Evolutionary conservation across 2,329 filamentous ascomycete species (phyloP).

Genomic region (Aureobasidium melanogenum): DNA sequence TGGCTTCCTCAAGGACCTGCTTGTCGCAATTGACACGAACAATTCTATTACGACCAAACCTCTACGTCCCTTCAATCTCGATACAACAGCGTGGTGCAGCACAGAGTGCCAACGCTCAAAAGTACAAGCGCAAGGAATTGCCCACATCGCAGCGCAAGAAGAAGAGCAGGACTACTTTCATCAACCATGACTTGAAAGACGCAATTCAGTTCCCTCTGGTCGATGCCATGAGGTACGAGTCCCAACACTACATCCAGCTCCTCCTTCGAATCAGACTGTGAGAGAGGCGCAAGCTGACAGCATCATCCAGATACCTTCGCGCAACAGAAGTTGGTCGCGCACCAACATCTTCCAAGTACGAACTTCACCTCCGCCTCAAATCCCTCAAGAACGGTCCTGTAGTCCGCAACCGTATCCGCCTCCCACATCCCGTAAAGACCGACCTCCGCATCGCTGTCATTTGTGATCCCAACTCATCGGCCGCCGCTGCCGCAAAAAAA

Average conservation of each 20-base stretch:
- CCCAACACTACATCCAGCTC: neutral
- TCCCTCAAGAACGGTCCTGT: slow-evolving; percentile 80
- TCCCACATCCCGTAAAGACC: slow-evolving; percentile 84
- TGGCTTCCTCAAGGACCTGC: slow-evolving; percentile 8
- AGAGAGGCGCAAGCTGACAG: neutral
- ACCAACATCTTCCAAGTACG: slow-evolving; percentile 72
- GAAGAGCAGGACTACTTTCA: slow-evolving; percentile 59
- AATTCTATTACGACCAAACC: neutral
- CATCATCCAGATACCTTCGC: slow-evolving; percentile 67
- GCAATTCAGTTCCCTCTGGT: slow-evolving; percentile 70
- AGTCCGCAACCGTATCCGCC: slow-evolving; percentile 75
- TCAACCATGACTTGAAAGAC: slow-evolving; percentile 52
- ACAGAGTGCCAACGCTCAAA: slow-evolving; percentile 30
- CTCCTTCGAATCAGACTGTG: neutral
- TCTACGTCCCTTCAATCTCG: slow-evolving; percentile 7
- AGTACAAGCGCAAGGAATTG: slow-evolving; percentile 35
- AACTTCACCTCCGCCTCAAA: slow-evolving; percentile 72
- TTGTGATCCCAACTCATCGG: slow-evolving; percentile 68
- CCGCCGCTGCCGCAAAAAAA: slow-evolving; percentile 62
- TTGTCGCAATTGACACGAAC: slow-evolving; percentile 9
- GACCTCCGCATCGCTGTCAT: slow-evolving; percentile 86
- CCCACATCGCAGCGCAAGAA: slow-evolving; percentile 50
- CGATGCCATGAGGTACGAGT: slow-evolving; percentile 77
- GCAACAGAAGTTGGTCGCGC: slow-evolving; percentile 83
- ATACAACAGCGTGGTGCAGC: slow-evolving; percentile 31